Evolutionary conservation across 441 rosid species (phyloP), one percentile per base, ranked within the genome.

Genomic region (Gossypium laxum): DNA sequence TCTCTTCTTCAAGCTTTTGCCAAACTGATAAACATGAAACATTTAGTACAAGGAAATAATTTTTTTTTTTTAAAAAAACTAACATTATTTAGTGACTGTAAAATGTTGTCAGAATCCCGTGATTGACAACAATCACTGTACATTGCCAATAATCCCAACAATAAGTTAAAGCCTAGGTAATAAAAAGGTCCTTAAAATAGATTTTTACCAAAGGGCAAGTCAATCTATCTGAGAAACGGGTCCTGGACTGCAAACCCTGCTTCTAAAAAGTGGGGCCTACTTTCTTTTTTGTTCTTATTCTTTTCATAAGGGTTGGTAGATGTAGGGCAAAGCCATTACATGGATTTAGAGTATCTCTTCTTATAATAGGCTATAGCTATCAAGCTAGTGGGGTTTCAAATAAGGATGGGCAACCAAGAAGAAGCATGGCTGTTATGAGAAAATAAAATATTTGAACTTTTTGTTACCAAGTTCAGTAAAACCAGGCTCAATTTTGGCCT

Each of bases 1-100:
- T 95, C 81, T 95, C 97, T 83, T 92, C 97, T 83, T 95, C 98
- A 72, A 95, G 99, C 85, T 91, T 91, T 88, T 92, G 91, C 99
- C 99, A 95, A 79, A 95, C 99, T 92, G 79, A 68, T 77, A 77
- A 62, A 70, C 71, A 70, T 71, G 52, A 70, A 77, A 74, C 28
- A 38, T 28, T 30, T 24, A 41, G 51, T 55, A n/a, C 75, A 32
- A 45, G 74, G 18, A 55, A 5, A 51, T 38, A 30, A 30, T 0
- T 34, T 34, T 34, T 34, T 50, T 50, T 15, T 2, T 1, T 0
- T 0, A 32, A 32, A 17, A 19, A 3, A 10, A 72, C 17, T 69
- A 38, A 72, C 19, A 26, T 3, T 63, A 55, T 52, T 6, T 8
- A 19, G 47, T 30, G 47, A 10, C 17, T 10, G 52, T 54, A 45